These are phyloP conservation scores for Escovopsis sp. DNA, from an alignment of 2,329 filamentous ascomycete genomes.

Conservation along the genomic window DNA sequence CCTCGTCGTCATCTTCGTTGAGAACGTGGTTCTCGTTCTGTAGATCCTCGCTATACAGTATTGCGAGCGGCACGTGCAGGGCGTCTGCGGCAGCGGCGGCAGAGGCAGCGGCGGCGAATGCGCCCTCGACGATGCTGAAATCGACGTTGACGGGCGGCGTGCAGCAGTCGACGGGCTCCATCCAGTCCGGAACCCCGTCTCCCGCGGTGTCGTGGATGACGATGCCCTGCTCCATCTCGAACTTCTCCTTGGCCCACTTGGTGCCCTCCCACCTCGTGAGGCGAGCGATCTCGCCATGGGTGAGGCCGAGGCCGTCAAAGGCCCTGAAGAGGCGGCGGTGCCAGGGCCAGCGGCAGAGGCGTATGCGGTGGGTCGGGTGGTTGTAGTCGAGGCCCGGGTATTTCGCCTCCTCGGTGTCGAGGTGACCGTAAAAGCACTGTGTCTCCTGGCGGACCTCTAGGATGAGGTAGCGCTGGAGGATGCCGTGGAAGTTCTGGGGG, in stretches of 20 bases:
- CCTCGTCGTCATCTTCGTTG: too few species aligned
- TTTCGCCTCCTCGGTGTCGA: slow-evolving; percentile 66
- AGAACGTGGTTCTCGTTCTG: too few species aligned
- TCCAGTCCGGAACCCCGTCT: slow-evolving; percentile 50
- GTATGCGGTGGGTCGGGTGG: slow-evolving; percentile 56
- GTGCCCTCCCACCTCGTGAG: slow-evolving; percentile 76
- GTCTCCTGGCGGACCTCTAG: slow-evolving; percentile 69
- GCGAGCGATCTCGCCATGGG: slow-evolving; percentile 51
- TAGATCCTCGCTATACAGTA: too few species aligned
- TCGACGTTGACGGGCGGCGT: too few species aligned
- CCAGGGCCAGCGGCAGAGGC: slow-evolving; percentile 64
- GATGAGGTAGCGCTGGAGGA: slow-evolving; percentile 57
- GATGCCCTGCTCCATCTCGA: slow-evolving; percentile 59
- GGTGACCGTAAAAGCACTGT: slow-evolving; percentile 62
- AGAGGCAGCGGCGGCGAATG: too few species aligned
- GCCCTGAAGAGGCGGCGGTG: slow-evolving; percentile 63
- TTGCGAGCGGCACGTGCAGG: too few species aligned
- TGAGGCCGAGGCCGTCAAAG: slow-evolving; percentile 56
- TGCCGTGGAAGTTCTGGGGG: slow-evolving; percentile 54
- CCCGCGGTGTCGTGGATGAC: slow-evolving; percentile 56
- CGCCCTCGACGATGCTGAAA: too few species aligned
- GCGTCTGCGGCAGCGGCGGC: too few species aligned
- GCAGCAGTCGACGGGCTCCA: slow-evolving; percentile 12
- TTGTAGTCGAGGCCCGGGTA: slow-evolving; percentile 73
- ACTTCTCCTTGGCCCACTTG: slow-evolving; percentile 68